These are phyloP conservation scores for Corchorus capsularis DNA, from an alignment of 345 rosid genomes.

Conservation along the genomic window DNA sequence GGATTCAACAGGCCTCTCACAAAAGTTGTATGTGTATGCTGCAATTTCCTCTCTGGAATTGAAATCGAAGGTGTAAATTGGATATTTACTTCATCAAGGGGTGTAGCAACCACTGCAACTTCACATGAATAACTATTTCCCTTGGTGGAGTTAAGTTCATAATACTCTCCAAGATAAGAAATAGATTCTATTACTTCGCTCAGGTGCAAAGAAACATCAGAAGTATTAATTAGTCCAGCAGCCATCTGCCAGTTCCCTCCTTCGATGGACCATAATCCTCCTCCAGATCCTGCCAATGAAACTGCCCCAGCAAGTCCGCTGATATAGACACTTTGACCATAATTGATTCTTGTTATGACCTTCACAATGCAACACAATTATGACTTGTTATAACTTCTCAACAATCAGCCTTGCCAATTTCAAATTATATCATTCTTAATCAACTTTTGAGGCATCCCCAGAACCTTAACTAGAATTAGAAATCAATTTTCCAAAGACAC, in stretches of 20 bases:
- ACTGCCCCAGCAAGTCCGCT: constrained; percentile 98
- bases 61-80: constrained; percentile 64
- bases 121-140: constrained; percentile 69
- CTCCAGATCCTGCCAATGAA: constrained; percentile 94
- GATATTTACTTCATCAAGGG: constrained; percentile 75
- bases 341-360: constrained; percentile 92
- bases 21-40: constrained; percentile 93
- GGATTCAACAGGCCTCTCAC: constrained; percentile 88
- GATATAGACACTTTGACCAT: constrained; percentile 80
- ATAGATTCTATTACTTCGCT: constrained; percentile 69
- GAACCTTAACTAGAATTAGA: constrained; percentile 8
- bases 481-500: background rate
- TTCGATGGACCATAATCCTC: constrained; percentile 82
- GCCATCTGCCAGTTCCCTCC: constrained; percentile 99
- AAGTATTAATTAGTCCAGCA: constrained; percentile 65
- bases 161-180: constrained; percentile 55
- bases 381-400: constrained; percentile 6
- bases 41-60: constrained; percentile 74
- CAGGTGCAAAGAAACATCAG: constrained; percentile 69
- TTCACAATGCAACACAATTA: constrained; percentile 27
- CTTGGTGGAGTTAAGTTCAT: constrained; percentile 76
- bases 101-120: constrained; percentile 73
- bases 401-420: constrained; percentile 4
- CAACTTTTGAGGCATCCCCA: background rate
- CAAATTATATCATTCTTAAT: background rate